Base-by-base conservation (phyloP, 2,329 filamentous ascomycete species). In the Exserohilum rostratum region DNA sequence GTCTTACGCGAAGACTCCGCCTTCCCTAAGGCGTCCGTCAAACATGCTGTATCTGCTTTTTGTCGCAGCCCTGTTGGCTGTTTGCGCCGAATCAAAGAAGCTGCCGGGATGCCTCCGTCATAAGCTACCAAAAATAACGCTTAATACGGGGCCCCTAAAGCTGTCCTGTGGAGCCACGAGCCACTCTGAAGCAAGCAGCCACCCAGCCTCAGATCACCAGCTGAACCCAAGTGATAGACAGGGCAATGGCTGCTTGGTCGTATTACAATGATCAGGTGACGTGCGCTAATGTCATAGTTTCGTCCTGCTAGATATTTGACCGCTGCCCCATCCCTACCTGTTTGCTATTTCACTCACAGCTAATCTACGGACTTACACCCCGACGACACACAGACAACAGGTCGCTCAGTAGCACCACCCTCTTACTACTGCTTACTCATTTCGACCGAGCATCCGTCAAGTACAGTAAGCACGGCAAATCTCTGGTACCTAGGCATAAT, bases 141-240 rank as follows among this genome's bases (percentile, higher is more conserved):
- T 22, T 33, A 40, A 40, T 43, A 39, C 45, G 44, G 46, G 47
- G 60, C 55, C 43, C 62, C 61, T 43, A 50, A 4, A 56, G 54
- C 58, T 63, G 64, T 62, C 46, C 43, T 39, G 57, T 61, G 59
- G 63, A 54, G 59, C 59, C 45, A 47, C 46, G 50, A 53, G 45
- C 42, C 50, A 50, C 48, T 45, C 45, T 25, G 22, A 7, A 25
- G 29, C 46, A 20, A 48, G 37, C 44, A 47, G 27, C 46, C 52
- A 46, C 34, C 51, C 47, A 33, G 46, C 47, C 54, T 60, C 58
- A 53, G 13, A 42, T 53, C 58, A 57, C 31, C 49, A 48, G 37
- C 37, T 34, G 37, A 9, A 33, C 46, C 46, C 33, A 9, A 50
- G 30, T 17, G 46, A 34, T 43, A 29, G 20, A 40, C 34, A 12